Conservation (phyloP, 2,329 filamentous ascomycete genomes). For the Bisporella sp. region DNA sequence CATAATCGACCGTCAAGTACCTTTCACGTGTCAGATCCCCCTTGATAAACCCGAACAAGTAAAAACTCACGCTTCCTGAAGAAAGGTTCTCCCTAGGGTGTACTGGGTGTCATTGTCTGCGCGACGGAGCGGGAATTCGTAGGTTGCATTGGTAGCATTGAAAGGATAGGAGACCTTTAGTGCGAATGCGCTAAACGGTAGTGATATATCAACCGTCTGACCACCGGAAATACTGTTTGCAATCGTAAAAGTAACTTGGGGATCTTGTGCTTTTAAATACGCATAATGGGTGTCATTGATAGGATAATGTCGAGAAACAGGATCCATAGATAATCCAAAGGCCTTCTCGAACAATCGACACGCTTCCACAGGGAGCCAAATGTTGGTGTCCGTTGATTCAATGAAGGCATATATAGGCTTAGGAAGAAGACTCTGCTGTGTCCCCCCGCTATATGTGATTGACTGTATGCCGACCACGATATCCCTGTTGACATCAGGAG, state of each 20-base stretch:
- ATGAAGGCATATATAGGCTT: constrained; percentile 33
- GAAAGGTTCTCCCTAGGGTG: constrained; percentile 31
- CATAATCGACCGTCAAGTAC: constrained; percentile 24
- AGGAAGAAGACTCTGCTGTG: constrained; percentile 25
- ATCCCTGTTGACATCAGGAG: constrained; percentile 31
- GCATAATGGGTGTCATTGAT: constrained; percentile 40
- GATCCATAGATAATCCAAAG: constrained; percentile 59
- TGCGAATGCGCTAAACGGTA: constrained; percentile 22
- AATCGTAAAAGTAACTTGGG: constrained; percentile 24
- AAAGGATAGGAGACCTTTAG: constrained; percentile 16
- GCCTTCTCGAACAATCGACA: constrained; percentile 57
- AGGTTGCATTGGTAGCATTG: constrained; percentile 35
- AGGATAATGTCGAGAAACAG: constrained; percentile 54
- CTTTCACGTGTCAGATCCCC: constrained; percentile 3
- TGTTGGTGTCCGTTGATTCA: constrained; percentile 55
- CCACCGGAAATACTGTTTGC: constrained; percentile 9
- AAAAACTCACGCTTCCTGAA: constrained; percentile 30
- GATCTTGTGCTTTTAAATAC: constrained; percentile 17
- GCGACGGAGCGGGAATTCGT: constrained; percentile 32
- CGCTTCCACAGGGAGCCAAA: constrained; percentile 52
- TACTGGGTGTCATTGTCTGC: constrained; percentile 28
- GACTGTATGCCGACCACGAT: constrained; percentile 33
- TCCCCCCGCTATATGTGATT: constrained; percentile 30
- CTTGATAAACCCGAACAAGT: background rate
- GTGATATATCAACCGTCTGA: constrained; percentile 22